These are phyloP conservation scores for Coemansia sp. DNA, from an alignment of 192 early-diverging fungal species.

Conservation along the genomic window DNA sequence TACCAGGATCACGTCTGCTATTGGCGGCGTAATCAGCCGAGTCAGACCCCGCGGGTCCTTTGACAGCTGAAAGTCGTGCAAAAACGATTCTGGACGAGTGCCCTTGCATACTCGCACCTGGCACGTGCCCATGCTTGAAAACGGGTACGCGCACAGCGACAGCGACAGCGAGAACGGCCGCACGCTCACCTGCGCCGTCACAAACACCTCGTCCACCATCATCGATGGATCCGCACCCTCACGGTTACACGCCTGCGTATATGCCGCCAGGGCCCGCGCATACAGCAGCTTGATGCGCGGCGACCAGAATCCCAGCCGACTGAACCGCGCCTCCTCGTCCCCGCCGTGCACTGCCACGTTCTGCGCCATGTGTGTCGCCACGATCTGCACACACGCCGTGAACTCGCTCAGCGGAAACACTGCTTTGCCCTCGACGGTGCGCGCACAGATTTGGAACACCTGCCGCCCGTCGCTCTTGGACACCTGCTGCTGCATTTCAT, in stretches of 20 bases:
- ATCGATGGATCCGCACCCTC: conserved; percentile 25
- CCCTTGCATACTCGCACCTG: conserved; percentile 39
- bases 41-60: conserved; percentile 30
- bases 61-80: conserved; percentile 30
- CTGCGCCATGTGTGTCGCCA: conserved; percentile 36
- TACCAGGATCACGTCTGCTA: conserved; percentile 29
- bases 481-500: conserved; percentile 35
- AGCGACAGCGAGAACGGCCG: conserved; percentile 26
- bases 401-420: conserved; percentile 28
- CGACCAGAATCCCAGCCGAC: conserved; percentile 35
- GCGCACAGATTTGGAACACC: conserved; percentile 29
- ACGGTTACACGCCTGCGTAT: conserved; percentile 8
- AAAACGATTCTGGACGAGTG: conserved; percentile 23
- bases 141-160: conserved; percentile 30
- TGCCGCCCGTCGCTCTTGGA: conserved; percentile 19
- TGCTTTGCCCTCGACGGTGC: conserved; percentile 22
- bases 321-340: conserved; percentile 24
- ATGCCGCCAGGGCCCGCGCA: conserved; percentile 14
- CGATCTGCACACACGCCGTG: conserved; percentile 20
- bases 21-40: conserved; percentile 29
- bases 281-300: conserved; percentile 37
- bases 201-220: conserved; percentile 35
- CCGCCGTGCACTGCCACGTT: conserved; percentile 24
- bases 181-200: conserved; percentile 26
- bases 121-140: conserved; percentile 33